phyloP scores from a whole-genome alignment of 169 alveolate genomes.

The Eimeria sp. region DNA sequence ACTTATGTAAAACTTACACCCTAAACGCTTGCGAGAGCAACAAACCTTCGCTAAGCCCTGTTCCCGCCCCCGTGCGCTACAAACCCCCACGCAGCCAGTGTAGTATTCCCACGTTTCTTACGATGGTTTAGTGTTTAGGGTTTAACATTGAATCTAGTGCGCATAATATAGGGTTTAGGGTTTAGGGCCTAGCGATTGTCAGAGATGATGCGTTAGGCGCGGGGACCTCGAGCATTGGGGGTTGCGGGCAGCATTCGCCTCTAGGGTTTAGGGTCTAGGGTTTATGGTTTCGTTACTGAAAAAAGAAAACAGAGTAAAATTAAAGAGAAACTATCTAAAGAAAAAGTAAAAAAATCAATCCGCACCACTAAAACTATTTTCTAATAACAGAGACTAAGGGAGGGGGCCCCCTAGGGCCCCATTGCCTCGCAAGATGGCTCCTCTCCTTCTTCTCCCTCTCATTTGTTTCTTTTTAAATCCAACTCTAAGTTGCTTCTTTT shows the following conservation, averaged over 20 bases:
- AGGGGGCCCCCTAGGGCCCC: slow-evolving; percentile 49
- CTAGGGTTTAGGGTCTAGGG: not conserved
- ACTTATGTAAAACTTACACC: not conserved
- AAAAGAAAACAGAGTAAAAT: not conserved
- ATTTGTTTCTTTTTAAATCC: not conserved
- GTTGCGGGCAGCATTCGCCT: not conserved
- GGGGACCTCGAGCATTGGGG: not conserved
- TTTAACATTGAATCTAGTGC: not conserved
- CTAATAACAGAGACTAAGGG: too few species aligned
- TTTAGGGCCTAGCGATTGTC: too few species aligned
- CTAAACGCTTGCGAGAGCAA: not conserved
- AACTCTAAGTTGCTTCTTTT: not conserved
- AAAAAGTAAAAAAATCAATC: not conserved
- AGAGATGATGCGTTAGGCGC: too few species aligned
- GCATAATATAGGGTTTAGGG: not conserved
- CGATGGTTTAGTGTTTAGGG: not conserved
- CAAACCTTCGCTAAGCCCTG: not conserved
- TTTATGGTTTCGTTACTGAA: not conserved
- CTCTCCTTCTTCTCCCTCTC: not conserved
- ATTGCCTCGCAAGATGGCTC: not conserved
- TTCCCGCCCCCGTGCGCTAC: not conserved
- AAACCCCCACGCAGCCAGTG: not conserved
- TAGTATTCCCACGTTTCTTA: not conserved
- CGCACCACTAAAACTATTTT: not conserved
- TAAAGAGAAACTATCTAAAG: not conserved